Base-by-base conservation (phyloP, 257 asterid genomes). In the Hygrophila difformis region DNA sequence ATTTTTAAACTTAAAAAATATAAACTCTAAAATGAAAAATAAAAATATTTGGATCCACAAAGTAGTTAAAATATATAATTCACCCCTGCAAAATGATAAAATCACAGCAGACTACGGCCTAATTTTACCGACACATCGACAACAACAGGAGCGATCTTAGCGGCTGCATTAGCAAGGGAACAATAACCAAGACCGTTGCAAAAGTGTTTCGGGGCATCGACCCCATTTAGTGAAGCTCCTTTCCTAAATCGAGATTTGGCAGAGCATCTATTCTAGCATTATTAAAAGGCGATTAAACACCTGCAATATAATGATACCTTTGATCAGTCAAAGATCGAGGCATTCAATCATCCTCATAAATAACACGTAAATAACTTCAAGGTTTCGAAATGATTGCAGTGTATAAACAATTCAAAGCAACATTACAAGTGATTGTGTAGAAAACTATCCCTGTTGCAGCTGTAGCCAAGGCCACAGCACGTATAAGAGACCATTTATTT, bases 131-230 rank as follows among this genome's bases (percentile, higher is more conserved):
- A 75, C 66, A 87, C 63, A 70, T 87, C 76, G 34, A 87, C 97
- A 60, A 87, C 94, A 59, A 94, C 84, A 59, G 97, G 97, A 49
- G 81, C 87, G 45, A 74, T 68, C 60, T 68, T 78, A 13, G 87
- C 82, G 51, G 91, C 93, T 49, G 93, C 97, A 69, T 83, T 80
- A 9, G 94, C 85, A 67, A 87, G 64, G 36, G 91, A 68, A 66
- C 83, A 93, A 1, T 84, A 78, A 20, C 89, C 88, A 49, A 87
- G 66, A 53, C 89, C 82, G 54, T 72, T 77, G 68, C 94, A 82
- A 35, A 69, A 68, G 60, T 61, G 80, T 35, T 47, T 65, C 3
- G 78, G 71, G 52, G 57, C 36, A 53, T 68, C 63, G 5, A 62
- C 67, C 23, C 43, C 63, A 60, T 56, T 64, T 21, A 26, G 8